Conservation (phyloP, 768 basidiomycete genomes). For the Tylopilus vinaceipallidus region DNA sequence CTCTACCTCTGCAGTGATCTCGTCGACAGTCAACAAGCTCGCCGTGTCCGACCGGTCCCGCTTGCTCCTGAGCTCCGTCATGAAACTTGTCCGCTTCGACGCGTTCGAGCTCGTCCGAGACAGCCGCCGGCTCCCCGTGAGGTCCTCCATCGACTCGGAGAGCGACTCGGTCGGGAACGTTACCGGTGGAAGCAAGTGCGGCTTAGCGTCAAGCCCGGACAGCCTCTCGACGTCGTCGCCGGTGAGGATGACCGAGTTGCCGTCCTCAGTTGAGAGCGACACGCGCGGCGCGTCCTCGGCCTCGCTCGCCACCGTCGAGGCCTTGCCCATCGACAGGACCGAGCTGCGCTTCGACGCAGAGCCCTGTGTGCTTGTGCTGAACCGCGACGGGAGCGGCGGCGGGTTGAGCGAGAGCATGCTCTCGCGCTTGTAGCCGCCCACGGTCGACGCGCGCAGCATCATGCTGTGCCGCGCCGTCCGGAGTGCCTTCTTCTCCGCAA, state of each 20-base stretch:
- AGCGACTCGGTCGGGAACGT: constrained; percentile 76
- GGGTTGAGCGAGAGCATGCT: constrained; percentile 44
- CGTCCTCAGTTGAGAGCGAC: constrained; percentile 75
- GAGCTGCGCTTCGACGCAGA: constrained; percentile 47
- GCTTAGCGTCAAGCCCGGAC: constrained; percentile 33
- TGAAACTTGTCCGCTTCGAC: constrained; percentile 71
- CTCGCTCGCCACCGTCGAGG: constrained; percentile 21
- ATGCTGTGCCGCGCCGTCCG: constrained; percentile 89
- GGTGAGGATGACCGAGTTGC: constrained; percentile 60
- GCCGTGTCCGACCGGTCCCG: constrained; percentile 87
- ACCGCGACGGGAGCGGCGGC: constrained; percentile 39
- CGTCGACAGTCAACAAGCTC: constrained; percentile 92
- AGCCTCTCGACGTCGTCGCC: constrained; percentile 43
- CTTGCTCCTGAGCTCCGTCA: constrained; percentile 78
- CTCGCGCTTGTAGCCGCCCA: constrained; percentile 41
- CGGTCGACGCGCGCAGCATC: constrained; percentile 55
- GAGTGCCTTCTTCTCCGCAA: constrained; percentile 87
- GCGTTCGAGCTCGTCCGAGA: constrained; percentile 47
- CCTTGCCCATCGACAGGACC: constrained; percentile 36
- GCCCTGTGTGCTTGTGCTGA: constrained; percentile 35
- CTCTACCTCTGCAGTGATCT: constrained; percentile 95
- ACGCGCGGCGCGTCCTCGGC: constrained; percentile 63
- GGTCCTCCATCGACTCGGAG: constrained; percentile 70
- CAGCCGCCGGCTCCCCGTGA: constrained; percentile 38
- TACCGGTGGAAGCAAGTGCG: constrained; percentile 74